Base-by-base conservation (phyloP, 2,329 filamentous ascomycete genomes). In the Sclerotinia trifoliorum region DNA sequence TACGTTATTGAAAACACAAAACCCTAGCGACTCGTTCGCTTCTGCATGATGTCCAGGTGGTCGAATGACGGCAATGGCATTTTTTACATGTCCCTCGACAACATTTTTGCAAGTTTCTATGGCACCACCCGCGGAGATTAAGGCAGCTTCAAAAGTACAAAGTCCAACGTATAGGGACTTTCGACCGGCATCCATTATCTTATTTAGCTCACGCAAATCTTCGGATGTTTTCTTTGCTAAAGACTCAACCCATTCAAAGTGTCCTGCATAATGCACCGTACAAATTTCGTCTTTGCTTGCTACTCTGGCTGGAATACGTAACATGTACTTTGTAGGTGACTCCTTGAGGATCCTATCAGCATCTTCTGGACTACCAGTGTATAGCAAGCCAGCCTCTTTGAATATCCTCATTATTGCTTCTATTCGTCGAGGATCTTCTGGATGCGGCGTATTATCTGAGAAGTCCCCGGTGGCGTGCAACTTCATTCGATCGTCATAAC, bases 1-100 rank as follows among this genome's bases (percentile, higher is more conserved):
- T 3, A 98, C 95, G 76, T 99, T 99, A 81, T 99, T 97, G 81
- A 98, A 98, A 69, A 98, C 86, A 78, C 95, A 99, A 77, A 99
- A 99, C 0, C 95, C 95, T 85, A 97, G 95, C 0, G 94, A 87
- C 48, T 88, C 84, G 74, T 95, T 86, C 68, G 88, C 89, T 77
- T 99, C 95, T 0, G 95, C 95, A 78, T 99, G 95, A 76, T 99
- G 95, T 0, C 95, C 95, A 0, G 95, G 95, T 2, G 95, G 95
- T 19, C 95, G 88, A 74, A 99, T 97, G 49, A 99, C 90, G 1
- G 95, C 95, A 77, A 99, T 95, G 0, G 92, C 93, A 76, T 99
- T 99, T 79, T 96, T 97, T 65, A 97, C 91, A 68, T 88, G 85
- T 4, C 92, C 90, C 3, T 85, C 84, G 32, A 95, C 90, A 5